Conservation (phyloP, 2,329 filamentous ascomycete genomes). For the Fusarium devonianum region DNA sequence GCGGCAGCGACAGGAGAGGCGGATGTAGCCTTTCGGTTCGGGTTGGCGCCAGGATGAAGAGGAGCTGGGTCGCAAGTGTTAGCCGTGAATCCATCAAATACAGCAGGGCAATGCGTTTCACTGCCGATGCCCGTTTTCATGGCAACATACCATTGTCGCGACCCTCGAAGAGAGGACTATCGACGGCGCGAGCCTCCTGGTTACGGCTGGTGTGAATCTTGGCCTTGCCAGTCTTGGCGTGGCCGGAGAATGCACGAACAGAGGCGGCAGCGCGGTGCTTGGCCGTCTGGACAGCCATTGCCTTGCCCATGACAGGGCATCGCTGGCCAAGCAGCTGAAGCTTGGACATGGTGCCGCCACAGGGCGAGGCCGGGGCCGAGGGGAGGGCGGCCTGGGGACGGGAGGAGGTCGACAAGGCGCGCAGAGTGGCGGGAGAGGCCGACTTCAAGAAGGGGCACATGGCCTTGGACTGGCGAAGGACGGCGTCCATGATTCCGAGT, state of each 20-base stretch:
- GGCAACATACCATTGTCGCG: slow-evolving; percentile 59
- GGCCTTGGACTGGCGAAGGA: slow-evolving; percentile 92
- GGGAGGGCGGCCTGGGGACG: slow-evolving; percentile 58
- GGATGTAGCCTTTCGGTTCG: slow-evolving; percentile 35
- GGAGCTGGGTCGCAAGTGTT: slow-evolving; percentile 25
- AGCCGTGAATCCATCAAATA: slow-evolving; percentile 14
- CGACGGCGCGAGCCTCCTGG: slow-evolving; percentile 80
- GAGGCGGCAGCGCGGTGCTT: slow-evolving; percentile 59
- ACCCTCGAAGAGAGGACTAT: slow-evolving; percentile 59
- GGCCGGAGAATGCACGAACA: slow-evolving; percentile 59
- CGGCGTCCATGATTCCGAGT: slow-evolving; percentile 77
- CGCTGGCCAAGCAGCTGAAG: slow-evolving; percentile 92
- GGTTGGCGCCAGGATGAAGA: slow-evolving; percentile 35
- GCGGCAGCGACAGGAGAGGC: slow-evolving; percentile 34
- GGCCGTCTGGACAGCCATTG: slow-evolving; percentile 83
- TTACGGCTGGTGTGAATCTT: slow-evolving; percentile 81
- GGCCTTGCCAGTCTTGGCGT: slow-evolving; percentile 67
- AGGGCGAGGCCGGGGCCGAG: slow-evolving; percentile 60
- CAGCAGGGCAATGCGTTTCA: neutral
- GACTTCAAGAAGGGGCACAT: slow-evolving; percentile 98
- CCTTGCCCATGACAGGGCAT: slow-evolving; percentile 99
- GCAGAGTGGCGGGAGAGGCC: slow-evolving; percentile 89
- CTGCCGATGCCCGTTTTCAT: neutral
- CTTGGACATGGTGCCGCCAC: slow-evolving; percentile 95
- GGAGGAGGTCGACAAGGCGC: slow-evolving; percentile 81